phyloP scores from a whole-genome alignment of 345 rosid species.

The Carallia brachiata region DNA sequence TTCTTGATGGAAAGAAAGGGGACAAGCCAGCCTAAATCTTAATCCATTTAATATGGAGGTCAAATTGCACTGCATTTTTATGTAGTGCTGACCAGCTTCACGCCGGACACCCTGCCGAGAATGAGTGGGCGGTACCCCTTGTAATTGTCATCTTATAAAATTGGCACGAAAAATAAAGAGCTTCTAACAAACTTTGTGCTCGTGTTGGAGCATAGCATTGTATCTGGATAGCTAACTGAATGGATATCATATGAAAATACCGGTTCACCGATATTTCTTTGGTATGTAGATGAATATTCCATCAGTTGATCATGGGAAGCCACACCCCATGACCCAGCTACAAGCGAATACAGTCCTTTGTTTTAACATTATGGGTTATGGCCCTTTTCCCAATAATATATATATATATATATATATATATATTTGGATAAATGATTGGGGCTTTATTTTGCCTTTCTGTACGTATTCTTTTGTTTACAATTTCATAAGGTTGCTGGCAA shows the following conservation, averaged over 20 bases:
- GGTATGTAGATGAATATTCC: not conserved
- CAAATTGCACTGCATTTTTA: conserved; percentile 18
- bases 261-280: not conserved
- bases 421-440: not conserved
- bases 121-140: conserved; percentile 19
- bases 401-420: no score
- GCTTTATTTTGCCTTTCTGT: conserved; percentile 14
- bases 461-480: conserved; percentile 12
- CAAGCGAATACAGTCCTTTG: not conserved
- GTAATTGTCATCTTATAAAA: conserved; percentile 4
- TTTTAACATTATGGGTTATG: conserved; percentile 10
- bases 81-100: conserved; percentile 21
- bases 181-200: conserved; percentile 18
- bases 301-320: conserved; percentile 5
- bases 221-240: no score
- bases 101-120: conserved; percentile 12
- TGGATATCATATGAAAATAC: not conserved
- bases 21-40: conserved; percentile 9
- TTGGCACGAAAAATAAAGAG: conserved; percentile 7
- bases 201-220: conserved; percentile 8
- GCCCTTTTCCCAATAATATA: not conserved
- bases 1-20: conserved; percentile 20
- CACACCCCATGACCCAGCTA: not conserved
- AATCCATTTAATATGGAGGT: conserved; percentile 9
- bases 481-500: conserved; percentile 20